Base-by-base conservation (phyloP, 176 grass and related monocot genomes). In the Aechmea fasciata region DNA sequence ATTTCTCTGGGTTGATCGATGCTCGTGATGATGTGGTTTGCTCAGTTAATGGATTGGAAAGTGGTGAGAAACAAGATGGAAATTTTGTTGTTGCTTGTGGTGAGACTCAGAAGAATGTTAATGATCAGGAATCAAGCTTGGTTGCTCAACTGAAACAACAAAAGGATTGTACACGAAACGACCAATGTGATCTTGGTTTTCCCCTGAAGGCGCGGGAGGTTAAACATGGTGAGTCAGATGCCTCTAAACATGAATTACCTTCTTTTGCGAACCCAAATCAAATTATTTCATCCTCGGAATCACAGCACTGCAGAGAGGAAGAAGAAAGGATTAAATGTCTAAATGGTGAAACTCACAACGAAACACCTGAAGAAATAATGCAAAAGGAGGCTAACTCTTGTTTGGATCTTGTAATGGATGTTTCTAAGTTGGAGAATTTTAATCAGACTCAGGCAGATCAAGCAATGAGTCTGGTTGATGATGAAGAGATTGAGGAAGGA, bases 401-500 rank as follows among this genome's bases (percentile, higher is more conserved):
- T 66, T 61, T 61, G 55, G 20, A 20, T 22, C 14, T 13, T 61
- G 20, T 61, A n/a, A 18, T 19, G 4, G 55, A 61, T 61, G n/a
- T 61, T 61, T 61, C n/a, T 61, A 19, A 61, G 14, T 22, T 48
- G 11, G 18, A 13, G 0, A 75, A 64, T 18, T 80, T 25, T 55
- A 69, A 83, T 78, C 9, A 48, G 66, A 24, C 29, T 47, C 18
- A 70, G 11, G 8, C 75, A 50, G 66, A 78, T 62, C 9, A 12
- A 5, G 49, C 66, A 41, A 1, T 75, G 8, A 14, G 28, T 52
- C 52, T 63, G 51, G 9, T 78, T 10, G 62, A 67, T 68, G 72
- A 15, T 72, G 90, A 11, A 11, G 68, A 73, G 53, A 75, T 89
- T 33, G 93, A 92, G 78, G 93, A 96, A 82, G 88, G 93, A 78